Conservation (phyloP, 768 basidiomycete genomes). For the Mycena rosella region DNA sequence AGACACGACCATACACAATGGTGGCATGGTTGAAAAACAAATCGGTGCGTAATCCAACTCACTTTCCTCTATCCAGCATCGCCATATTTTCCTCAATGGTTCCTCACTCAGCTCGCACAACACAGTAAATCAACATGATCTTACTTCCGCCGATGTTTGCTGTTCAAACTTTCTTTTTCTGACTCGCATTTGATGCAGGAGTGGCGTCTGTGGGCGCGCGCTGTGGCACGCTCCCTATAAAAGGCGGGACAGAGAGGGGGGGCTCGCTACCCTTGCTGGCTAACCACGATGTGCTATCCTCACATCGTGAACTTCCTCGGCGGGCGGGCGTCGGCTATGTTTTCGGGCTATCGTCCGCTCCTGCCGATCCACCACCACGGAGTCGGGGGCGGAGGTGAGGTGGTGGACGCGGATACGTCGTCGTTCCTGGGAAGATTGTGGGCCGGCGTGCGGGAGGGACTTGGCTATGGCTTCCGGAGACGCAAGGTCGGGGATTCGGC, state of each 20-base stretch:
- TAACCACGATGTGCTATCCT: slow-evolving; percentile 16
- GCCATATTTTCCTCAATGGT: no score
- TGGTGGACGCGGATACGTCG: neutral
- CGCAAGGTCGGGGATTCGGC: no score
- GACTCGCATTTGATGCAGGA: neutral
- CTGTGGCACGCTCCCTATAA: neutral
- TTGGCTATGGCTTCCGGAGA: no score
- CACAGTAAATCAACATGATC: no score
- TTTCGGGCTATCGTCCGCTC: neutral
- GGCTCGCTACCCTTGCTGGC: slow-evolving; percentile 7
- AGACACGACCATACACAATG: no score
- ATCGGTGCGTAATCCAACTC: no score
- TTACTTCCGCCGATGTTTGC: neutral
- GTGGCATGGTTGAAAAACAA: no score
- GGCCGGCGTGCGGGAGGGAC: neutral
- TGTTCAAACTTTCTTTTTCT: neutral
- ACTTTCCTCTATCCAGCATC: no score
- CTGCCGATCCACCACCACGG: slow-evolving; percentile 1
- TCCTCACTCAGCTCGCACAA: no score
- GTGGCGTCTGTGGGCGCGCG: slow-evolving; percentile 19
- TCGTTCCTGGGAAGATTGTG: neutral
- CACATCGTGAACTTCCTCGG: slow-evolving; percentile 17
- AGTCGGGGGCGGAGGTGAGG: no score
- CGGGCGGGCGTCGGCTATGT: slow-evolving; percentile 8
- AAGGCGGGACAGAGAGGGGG: neutral